Evolutionary conservation across 1,139 yeast species (phyloP).

Genomic region (Kluyveromyces sp.): DNA sequence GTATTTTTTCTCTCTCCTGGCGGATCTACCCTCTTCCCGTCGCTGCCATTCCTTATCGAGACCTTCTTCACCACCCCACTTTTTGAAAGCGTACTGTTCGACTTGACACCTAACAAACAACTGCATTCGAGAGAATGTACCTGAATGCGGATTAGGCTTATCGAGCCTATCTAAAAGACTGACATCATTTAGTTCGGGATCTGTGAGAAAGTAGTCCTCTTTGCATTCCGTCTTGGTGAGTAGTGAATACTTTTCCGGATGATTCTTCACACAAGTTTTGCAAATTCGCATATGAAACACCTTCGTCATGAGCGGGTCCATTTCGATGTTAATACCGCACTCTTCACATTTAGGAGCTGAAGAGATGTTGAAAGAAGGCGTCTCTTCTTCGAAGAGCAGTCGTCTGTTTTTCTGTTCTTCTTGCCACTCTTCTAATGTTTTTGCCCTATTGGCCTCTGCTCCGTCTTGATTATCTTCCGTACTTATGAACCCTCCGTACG

Average conservation of each 20-base stretch:
- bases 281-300: conserved; percentile 75
- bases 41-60: conserved; percentile 89
- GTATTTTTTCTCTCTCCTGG: conserved; percentile 73
- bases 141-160: conserved; percentile 91
- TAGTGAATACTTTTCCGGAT: conserved; percentile 83
- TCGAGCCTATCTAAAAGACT: conserved; percentile 68
- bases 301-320: conserved; percentile 65
- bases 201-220: conserved; percentile 87
- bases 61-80: conserved; percentile 91
- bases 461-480: conserved; percentile 36
- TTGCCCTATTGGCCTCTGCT: conserved; percentile 29
- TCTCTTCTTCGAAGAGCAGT: conserved; percentile 40
- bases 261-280: conserved; percentile 58
- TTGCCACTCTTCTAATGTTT: conserved; percentile 72
- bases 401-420: conserved; percentile 45
- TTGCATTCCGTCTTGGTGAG: conserved; percentile 93
- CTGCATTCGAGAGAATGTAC: conserved; percentile 86
- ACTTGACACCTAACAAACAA: conserved; percentile 81
- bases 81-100: conserved; percentile 83
- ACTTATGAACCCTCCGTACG: conserved; percentile 76
- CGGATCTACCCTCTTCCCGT: conserved; percentile 64
- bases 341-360: conserved; percentile 76
- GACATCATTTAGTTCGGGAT: conserved; percentile 77
- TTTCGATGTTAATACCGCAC: conserved; percentile 64
- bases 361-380: conserved; percentile 66